Base-by-base conservation (phyloP, 345 rosid genomes). In the Mangifera indica region DNA sequence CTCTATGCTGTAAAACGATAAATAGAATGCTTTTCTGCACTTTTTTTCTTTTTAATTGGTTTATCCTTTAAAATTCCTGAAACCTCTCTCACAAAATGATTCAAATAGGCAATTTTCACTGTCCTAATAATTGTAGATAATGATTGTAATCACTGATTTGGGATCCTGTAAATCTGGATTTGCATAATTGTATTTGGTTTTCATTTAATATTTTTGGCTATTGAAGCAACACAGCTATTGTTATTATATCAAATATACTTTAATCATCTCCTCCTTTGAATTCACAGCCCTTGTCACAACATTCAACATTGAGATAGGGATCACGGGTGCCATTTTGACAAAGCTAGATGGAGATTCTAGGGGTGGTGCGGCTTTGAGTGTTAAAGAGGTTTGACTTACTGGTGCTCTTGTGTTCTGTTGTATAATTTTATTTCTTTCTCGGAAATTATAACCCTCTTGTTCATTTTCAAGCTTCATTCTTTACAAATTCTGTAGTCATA, bases 361-460 rank as follows among this genome's bases (percentile, higher is more conserved):
- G 89, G 99, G 98, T 74, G 98, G 99, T 59, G 98, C 99, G 62
- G 99, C 99, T 76, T 80, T 95, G 77, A 92, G 98, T 83, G 97
- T 95, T 60, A 92, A 92, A 81, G 99, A 95, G 99, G 99, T 92
- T 72, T 66, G 86, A 42, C 51, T 45, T 63, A 18, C 68, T 29
- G 17, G 76, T 71, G 18, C 52, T 58, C 55, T 24, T n/a, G 22
- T 17, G 67, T 60, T 61, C 40, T 26, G 25, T 68, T 40, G 2
- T 44, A 18, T 63, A 29, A 21, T 54, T 60, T 34, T 76, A 24
- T 73, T 37, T 59, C 24, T 22, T 40, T 10, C 58, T 21, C 61
- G 42, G 1, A 7, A 37, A 0, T 7, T 37, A 37, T 37, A 37
- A 15, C 4, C 9, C 10, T 29, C 12, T 40, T n/a, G 9, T 0